phyloP scores from a whole-genome alignment of 495 filamentous ascomycete genomes.

The Trichoderma gamsii region DNA sequence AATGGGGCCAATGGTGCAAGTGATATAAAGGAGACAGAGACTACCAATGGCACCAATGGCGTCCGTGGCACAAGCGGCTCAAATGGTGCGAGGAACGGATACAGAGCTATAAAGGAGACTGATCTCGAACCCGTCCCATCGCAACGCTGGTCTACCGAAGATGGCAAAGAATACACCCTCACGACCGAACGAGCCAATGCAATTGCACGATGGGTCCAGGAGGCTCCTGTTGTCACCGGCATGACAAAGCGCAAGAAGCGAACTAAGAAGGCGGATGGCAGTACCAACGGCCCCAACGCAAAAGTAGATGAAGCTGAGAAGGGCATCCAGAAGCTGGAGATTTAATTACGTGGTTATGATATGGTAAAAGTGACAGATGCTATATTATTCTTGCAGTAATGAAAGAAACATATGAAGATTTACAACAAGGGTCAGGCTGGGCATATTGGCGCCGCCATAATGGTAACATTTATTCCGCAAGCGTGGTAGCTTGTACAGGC shows the following conservation, averaged over 20 bases:
- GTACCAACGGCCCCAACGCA: neutral
- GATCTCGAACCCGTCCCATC: constrained; percentile 19
- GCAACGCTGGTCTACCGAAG: constrained; percentile 54
- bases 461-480: too few species aligned
- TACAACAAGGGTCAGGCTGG: too few species aligned
- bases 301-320: neutral
- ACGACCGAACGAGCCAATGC: constrained; percentile 61
- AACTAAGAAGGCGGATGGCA: constrained; percentile 16
- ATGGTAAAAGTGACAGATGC: too few species aligned
- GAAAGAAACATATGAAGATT: too few species aligned
- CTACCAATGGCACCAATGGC: neutral
- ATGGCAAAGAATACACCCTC: constrained; percentile 62
- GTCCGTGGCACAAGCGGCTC: neutral
- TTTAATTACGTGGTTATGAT: neutral
- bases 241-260: constrained; percentile 33
- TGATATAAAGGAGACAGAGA: too few species aligned
- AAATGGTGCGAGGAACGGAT: neutral
- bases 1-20: neutral
- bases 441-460: too few species aligned
- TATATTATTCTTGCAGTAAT: too few species aligned
- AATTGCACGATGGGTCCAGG: constrained; percentile 60
- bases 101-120: neutral
- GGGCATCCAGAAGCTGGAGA: neutral
- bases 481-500: too few species aligned
- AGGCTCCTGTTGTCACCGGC: constrained; percentile 45